phyloP scores from a whole-genome alignment of 2,329 filamentous ascomycete species.

The Diaporthe citri region DNA sequence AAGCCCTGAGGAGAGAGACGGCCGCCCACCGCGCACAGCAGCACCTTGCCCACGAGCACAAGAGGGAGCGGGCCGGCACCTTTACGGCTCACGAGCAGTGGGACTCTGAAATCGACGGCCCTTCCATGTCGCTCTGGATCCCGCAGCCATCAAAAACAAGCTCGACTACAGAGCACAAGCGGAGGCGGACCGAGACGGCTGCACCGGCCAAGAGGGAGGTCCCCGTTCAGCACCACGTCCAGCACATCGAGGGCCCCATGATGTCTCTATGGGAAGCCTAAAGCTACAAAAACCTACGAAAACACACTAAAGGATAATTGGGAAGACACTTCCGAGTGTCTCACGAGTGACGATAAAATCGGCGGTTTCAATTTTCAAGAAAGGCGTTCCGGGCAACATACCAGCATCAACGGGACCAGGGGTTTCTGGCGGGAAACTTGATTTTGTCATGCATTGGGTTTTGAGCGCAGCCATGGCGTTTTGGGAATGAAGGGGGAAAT shows the following conservation, averaged over 20 bases:
- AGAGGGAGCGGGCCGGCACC: conserved; percentile 18
- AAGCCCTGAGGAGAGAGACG: conserved; percentile 37
- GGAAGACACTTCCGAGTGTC: background rate
- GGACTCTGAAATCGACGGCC: conserved; percentile 38
- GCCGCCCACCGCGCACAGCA: conserved; percentile 38
- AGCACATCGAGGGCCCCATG: conserved; percentile 37
- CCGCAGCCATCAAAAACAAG: conserved; percentile 20
- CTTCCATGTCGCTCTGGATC: conserved; percentile 36
- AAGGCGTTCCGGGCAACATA: conserved; percentile 18
- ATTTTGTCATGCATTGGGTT: conserved; percentile 27
- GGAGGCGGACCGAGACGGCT: conserved; percentile 19
- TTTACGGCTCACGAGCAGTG: conserved; percentile 38
- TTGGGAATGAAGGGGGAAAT: background rate
- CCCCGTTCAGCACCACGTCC: conserved; percentile 18
- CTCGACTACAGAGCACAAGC: conserved; percentile 20
- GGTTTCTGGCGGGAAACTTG: background rate
- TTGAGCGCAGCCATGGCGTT: conserved; percentile 25
- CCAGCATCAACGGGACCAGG: background rate
- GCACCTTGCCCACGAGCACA: conserved; percentile 20
- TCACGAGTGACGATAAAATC: conserved; percentile 13
- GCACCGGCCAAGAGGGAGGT: conserved; percentile 18
- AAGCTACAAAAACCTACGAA: background rate
- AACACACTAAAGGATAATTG: background rate
- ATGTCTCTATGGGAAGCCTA: conserved; percentile 38
- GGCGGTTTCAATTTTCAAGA: background rate